Conservation (phyloP, 2,329 filamentous ascomycete species). For the Xylariaceae sp. region DNA sequence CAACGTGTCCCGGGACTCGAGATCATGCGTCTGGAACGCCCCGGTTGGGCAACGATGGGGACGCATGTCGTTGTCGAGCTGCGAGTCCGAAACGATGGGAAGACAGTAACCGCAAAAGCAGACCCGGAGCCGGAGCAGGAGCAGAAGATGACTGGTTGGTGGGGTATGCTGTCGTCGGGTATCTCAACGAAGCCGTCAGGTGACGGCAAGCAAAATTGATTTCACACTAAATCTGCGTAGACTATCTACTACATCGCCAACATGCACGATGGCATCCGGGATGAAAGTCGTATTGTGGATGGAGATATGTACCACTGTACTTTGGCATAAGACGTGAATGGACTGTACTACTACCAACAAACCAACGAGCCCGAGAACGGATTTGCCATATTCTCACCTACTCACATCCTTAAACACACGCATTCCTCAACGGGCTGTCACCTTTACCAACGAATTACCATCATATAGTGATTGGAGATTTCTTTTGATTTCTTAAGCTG, state of each 20-base stretch:
- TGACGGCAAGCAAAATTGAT: constrained; percentile 5
- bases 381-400: too few species aligned
- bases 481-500: constrained; percentile 20
- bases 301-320: too few species aligned
- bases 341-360: too few species aligned
- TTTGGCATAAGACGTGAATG: too few species aligned
- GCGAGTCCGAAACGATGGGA: constrained; percentile 31
- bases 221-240: too few species aligned
- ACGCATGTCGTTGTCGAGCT: constrained; percentile 59
- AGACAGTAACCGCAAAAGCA: background rate
- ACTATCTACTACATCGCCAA: too few species aligned
- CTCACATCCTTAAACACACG: too few species aligned
- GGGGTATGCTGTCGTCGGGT: constrained; percentile 6
- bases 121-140: background rate
- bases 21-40: constrained; percentile 51
- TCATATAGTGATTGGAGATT: constrained; percentile 20
- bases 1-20: constrained; percentile 49
- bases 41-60: constrained; percentile 50
- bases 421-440: too few species aligned
- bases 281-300: too few species aligned
- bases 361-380: too few species aligned
- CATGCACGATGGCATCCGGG: too few species aligned
- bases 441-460: too few species aligned
- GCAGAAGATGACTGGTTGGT: constrained; percentile 8
- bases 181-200: constrained; percentile 2